Base-by-base conservation (phyloP, 2,329 filamentous ascomycete species). In the Fusarium xylarioides region DNA sequence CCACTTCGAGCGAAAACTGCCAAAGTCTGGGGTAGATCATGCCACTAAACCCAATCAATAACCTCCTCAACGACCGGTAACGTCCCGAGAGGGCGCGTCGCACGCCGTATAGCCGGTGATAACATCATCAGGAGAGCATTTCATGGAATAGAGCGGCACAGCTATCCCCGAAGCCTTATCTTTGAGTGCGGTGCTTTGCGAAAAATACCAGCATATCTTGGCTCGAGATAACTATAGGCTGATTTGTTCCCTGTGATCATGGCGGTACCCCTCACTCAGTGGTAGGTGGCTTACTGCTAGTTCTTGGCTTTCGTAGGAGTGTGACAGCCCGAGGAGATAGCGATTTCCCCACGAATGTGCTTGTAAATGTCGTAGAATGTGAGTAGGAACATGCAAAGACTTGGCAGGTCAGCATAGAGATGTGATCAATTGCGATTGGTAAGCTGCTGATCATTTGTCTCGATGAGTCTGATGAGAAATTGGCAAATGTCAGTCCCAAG, bases 281-380 rank as follows among this genome's bases (percentile, higher is more conserved):
- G 15, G 19, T 26, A 38, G 49, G 66, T 69, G 66, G 66, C 66
- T 70, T 50, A 26, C 35, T 69, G 40, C 66, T 69, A 69, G 63
- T 18, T 57, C 66, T 69, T 69, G 66, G 66, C 66, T 65, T 35
- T 58, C 32, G 32, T 54, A 19, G 19, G 42, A 47, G 66, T 38
- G 66, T 54, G 52, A 46, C 66, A 70, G 34, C 52, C 49, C 23
- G 14, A 35, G 12, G 19, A 38, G 55, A 50, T 46, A 34, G 50
- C 23, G 23, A 38, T 19, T n/a, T 15, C 49, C 26, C 34, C 35
- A 52, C 50, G 34, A 9, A 16, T 5, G 4, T 26, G 18, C 8
- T 32, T 8, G 30, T 21, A 5, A 52, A 19, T 35, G 12, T 52
- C n/a, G 19, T 38, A 38, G 37, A 38, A 38, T 38, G 37, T 12